Conservation (phyloP, 2,329 filamentous ascomycete species). For the Trichoderma guizhouense region DNA sequence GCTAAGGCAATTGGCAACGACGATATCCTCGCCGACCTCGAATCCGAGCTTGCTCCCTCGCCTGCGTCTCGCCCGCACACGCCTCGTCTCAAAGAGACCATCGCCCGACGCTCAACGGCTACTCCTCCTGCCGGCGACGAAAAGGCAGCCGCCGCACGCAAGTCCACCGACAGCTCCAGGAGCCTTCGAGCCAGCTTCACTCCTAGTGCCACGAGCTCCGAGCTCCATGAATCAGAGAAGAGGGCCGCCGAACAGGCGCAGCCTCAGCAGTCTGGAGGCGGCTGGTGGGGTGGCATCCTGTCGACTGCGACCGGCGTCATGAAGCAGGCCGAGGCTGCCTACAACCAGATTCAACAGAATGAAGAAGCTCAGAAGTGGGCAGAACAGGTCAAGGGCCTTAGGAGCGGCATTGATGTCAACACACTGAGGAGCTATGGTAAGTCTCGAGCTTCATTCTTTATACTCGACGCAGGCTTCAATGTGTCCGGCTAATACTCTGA, state of each 20-base stretch:
- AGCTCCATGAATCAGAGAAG: slow-evolving; percentile 56
- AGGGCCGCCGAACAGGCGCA: slow-evolving; percentile 42
- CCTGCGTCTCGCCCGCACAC: slow-evolving; percentile 77
- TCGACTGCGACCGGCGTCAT: slow-evolving; percentile 81
- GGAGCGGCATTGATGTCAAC: slow-evolving; percentile 61
- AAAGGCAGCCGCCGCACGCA: slow-evolving; percentile 52
- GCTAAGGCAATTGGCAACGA: slow-evolving; percentile 54
- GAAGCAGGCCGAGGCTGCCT: slow-evolving; percentile 88
- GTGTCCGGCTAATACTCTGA: neutral
- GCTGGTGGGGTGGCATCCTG: slow-evolving; percentile 86
- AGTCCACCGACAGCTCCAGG: slow-evolving; percentile 73
- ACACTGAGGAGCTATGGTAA: slow-evolving; percentile 55
- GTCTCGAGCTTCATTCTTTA: neutral
- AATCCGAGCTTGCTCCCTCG: slow-evolving; percentile 66
- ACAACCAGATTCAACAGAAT: slow-evolving; percentile 93
- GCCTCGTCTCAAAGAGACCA: slow-evolving; percentile 63
- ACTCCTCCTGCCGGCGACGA: slow-evolving; percentile 63
- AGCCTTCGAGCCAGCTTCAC: slow-evolving; percentile 71
- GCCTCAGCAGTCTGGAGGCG: slow-evolving; percentile 51
- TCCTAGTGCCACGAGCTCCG: slow-evolving; percentile 62
- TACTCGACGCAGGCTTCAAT: neutral
- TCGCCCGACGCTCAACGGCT: slow-evolving; percentile 44
- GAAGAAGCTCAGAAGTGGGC: slow-evolving; percentile 97
- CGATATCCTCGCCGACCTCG: slow-evolving; percentile 84
- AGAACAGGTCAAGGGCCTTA: slow-evolving; percentile 75